A percentile compares a stretch with the other conserved stretches of the same genome.
Conservation (phyloP, 352 stramenopile species). For the Phytophthora sp. region DNA sequence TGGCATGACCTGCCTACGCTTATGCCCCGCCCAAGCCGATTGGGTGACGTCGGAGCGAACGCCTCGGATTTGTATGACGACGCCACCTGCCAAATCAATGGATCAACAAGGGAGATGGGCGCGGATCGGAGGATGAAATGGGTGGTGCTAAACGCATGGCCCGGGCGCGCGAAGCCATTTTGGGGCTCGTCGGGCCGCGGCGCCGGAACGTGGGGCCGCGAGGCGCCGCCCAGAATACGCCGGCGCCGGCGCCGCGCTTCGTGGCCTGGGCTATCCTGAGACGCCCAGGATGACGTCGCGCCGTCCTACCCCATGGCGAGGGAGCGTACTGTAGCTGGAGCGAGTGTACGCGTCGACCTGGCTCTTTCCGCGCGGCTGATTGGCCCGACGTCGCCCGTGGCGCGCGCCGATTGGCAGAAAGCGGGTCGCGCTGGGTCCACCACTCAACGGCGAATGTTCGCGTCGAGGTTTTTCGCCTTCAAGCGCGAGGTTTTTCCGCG, state of each 20-base stretch:
- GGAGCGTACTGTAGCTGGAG: background rate
- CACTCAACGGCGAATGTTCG: conserved; percentile 15
- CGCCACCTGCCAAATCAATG: background rate
- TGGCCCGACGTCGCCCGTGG: background rate
- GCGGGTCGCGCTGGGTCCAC: conserved; percentile 20
- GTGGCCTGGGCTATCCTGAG: conserved; percentile 15
- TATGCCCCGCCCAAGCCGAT: background rate
- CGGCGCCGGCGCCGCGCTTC: too few relatives aligned
- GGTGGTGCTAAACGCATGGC: conserved; percentile 29
- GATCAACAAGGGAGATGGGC: conserved; percentile 12
- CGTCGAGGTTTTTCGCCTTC: conserved; percentile 30
- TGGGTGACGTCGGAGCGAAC: background rate
- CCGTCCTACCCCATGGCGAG: background rate
- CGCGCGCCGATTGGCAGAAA: conserved; percentile 34
- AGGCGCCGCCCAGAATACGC: too few relatives aligned
- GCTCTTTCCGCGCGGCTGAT: background rate
- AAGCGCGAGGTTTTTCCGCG: conserved; percentile 36
- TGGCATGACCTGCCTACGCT: background rate
- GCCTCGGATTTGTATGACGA: background rate
- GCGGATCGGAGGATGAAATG: conserved; percentile 2
- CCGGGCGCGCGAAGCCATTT: conserved; percentile 15
- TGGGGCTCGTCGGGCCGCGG: too few relatives aligned
- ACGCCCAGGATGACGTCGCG: conserved; percentile 7
- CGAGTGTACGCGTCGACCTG: background rate
- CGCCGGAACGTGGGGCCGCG: too few relatives aligned